These are phyloP conservation scores for Cladophialophora carrionii DNA, from an alignment of 2,329 filamentous ascomycete genomes.

Conservation along the genomic window DNA sequence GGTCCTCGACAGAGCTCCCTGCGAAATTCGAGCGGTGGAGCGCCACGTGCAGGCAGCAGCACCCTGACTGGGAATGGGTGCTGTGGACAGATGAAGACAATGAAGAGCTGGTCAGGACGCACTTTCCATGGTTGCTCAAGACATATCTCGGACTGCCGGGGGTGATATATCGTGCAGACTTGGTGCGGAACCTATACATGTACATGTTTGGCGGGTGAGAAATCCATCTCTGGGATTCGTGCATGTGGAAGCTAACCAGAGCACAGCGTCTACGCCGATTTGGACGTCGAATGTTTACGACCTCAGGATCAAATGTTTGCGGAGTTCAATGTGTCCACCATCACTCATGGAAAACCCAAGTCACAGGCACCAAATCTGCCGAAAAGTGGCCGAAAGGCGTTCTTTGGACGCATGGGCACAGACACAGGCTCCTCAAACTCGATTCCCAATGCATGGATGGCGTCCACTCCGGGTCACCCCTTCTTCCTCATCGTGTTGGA, in stretches of 20 bases:
- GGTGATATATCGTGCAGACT: slow-evolving; percentile 44
- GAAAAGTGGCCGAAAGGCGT: slow-evolving; percentile 33
- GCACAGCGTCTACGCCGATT: slow-evolving; percentile 42
- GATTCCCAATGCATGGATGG: slow-evolving; percentile 49
- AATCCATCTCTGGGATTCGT: neutral
- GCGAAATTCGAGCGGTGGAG: slow-evolving; percentile 42
- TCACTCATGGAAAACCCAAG: slow-evolving; percentile 25
- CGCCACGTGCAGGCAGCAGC: slow-evolving; percentile 40
- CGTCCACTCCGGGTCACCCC: slow-evolving; percentile 43
- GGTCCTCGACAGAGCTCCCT: slow-evolving; percentile 36
- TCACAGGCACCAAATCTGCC: slow-evolving; percentile 24
- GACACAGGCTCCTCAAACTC: slow-evolving; percentile 41
- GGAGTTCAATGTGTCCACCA: slow-evolving; percentile 36
- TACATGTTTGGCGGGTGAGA: slow-evolving; percentile 44
- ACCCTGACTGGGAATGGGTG: slow-evolving; percentile 46
- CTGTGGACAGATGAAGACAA: slow-evolving; percentile 48
- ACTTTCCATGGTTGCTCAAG: slow-evolving; percentile 43
- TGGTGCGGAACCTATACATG: slow-evolving; percentile 45
- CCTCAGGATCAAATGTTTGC: slow-evolving; percentile 39
- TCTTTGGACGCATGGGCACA: slow-evolving; percentile 45
- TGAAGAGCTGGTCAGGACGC: slow-evolving; percentile 41
- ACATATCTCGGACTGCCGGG: slow-evolving; percentile 41
- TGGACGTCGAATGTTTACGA: slow-evolving; percentile 44
- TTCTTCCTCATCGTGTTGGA: slow-evolving; percentile 43
- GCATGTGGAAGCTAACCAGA: neutral